Evolutionary conservation across 2,329 filamentous ascomycete species (phyloP).

Genomic region (Alternaria solani): DNA sequence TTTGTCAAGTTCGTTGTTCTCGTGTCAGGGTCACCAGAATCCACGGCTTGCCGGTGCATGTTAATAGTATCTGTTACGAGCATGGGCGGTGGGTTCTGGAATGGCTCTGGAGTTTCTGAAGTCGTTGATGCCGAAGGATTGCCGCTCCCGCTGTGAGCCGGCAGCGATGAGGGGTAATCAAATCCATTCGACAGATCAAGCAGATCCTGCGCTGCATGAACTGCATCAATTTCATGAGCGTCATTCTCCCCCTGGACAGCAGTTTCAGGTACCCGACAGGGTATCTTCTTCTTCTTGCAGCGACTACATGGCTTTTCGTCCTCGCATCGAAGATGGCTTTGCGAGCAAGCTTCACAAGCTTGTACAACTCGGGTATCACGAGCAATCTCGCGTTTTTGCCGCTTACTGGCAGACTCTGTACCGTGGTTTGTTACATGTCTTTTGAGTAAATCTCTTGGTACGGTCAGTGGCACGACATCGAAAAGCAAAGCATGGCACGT

Average conservation of each 20-base stretch:
- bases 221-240: conserved; percentile 32
- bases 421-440: conserved; percentile 58
- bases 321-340: conserved; percentile 62
- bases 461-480: conserved; percentile 8
- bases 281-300: conserved; percentile 59
- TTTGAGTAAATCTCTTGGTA: conserved; percentile 58
- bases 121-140: conserved; percentile 14
- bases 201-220: conserved; percentile 43
- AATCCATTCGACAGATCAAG: conserved; percentile 39
- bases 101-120: conserved; percentile 10
- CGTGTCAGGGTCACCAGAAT: neutral
- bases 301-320: conserved; percentile 63
- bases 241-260: conserved; percentile 23
- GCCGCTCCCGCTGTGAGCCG: conserved; percentile 10
- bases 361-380: conserved; percentile 49
- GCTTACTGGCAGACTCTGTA: conserved; percentile 45
- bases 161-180: conserved; percentile 25
- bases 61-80: neutral
- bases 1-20: conserved; percentile 2
- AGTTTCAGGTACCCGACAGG: conserved; percentile 48
- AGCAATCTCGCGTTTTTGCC: conserved; percentile 34
- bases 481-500: conserved; percentile 18
- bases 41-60: neutral
- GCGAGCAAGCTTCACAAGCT: conserved; percentile 62
- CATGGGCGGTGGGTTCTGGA: conserved; percentile 10